These are phyloP conservation scores for Harringtonia aguacate DNA, from an alignment of 2,329 filamentous ascomycete species.

Conservation along the genomic window DNA sequence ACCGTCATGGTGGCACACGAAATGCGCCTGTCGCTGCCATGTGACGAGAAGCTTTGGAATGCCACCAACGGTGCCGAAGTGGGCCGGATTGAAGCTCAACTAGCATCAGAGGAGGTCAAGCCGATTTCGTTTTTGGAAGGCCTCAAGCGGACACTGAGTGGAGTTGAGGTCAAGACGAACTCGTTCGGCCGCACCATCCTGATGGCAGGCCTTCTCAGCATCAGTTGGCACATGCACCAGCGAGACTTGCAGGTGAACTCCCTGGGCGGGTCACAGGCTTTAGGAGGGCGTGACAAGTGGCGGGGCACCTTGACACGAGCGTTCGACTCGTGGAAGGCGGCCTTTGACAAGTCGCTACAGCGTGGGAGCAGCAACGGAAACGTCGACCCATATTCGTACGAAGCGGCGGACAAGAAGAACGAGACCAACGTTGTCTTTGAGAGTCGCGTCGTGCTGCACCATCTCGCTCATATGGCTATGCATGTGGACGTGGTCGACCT, in stretches of 20 bases:
- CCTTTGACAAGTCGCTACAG: slow-evolving; percentile 78
- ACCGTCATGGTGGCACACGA: slow-evolving; percentile 96
- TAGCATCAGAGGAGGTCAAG: slow-evolving; percentile 73
- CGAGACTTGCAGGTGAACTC: slow-evolving; percentile 87
- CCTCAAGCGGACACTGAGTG: slow-evolving; percentile 77
- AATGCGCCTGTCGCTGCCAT: slow-evolving; percentile 81
- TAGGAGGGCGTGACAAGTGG: slow-evolving; percentile 89
- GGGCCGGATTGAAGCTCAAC: slow-evolving; percentile 67
- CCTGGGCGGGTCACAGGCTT: slow-evolving; percentile 58
- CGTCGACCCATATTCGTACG: slow-evolving; percentile 43
- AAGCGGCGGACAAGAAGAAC: slow-evolving; percentile 40
- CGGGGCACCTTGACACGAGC: slow-evolving; percentile 72
- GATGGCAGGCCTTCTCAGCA: slow-evolving; percentile 87
- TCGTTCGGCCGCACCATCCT: slow-evolving; percentile 86
- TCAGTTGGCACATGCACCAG: slow-evolving; percentile 97
- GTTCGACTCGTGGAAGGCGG: slow-evolving; percentile 87
- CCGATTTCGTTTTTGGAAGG: slow-evolving; percentile 83
- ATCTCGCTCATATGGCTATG: slow-evolving; percentile 95
- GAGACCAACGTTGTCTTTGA: slow-evolving; percentile 62
- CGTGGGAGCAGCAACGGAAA: slow-evolving; percentile 29
- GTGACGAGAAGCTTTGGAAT: slow-evolving; percentile 86
- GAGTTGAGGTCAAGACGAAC: slow-evolving; percentile 80
- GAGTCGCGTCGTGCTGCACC: slow-evolving; percentile 79
- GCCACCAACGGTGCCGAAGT: slow-evolving; percentile 83
- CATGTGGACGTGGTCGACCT: slow-evolving; percentile 96